Evolutionary conservation across 202 grass and related monocot genomes (phyloP), one percentile per base, ranked within the genome.

Genomic region (Brachypodium distachyon): DNA sequence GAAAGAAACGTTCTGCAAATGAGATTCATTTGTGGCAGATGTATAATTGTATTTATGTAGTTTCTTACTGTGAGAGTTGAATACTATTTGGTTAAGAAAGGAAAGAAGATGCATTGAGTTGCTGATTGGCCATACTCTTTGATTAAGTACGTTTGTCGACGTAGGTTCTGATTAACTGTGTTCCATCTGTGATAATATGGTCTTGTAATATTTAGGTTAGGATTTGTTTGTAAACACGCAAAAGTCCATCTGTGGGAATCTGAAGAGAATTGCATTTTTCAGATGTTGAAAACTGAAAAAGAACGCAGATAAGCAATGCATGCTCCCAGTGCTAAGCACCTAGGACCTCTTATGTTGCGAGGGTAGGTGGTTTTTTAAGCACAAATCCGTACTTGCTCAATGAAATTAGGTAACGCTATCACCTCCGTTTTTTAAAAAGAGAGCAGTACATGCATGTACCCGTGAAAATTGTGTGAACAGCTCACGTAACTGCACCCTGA

Each of bases 31-130:
- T 72, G 38, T 33, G 44, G 54, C 53, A 28, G 46, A 62, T 47
- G 61, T 56, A 63, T 53, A 48, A 62, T 55, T n/a, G 61, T 66
- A 73, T 53, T 70, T 51, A 41, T 77, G 42, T 49, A 68, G 40
- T 29, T 36, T 16, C 37, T 81, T 61, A 26, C 67, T 26, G 16
- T 77, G 47, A 64, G 47, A 76, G 46, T 12, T 82, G 46, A 64
- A 23, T 64, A 29, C 14, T 26, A 28, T 74, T 23, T 73, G 67
- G 40, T 60, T 60, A 52, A 23, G 37, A 61, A 63, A 57, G 2
- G 4, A 60, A 33, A 37, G 61, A 77, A 67, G 22, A 77, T 68
- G 68, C 21, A 25, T 31, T 13, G 41, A 40, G 31, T 49, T 51
- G 19, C 22, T 23, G 26, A 55, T n/a, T 78, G 27, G 1, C 60